A percentile compares a stretch with the other conserved stretches of the same genome.
phyloP scores from a whole-genome alignment of 768 basidiomycete species.

The Nevesoporus exiguus region DNA sequence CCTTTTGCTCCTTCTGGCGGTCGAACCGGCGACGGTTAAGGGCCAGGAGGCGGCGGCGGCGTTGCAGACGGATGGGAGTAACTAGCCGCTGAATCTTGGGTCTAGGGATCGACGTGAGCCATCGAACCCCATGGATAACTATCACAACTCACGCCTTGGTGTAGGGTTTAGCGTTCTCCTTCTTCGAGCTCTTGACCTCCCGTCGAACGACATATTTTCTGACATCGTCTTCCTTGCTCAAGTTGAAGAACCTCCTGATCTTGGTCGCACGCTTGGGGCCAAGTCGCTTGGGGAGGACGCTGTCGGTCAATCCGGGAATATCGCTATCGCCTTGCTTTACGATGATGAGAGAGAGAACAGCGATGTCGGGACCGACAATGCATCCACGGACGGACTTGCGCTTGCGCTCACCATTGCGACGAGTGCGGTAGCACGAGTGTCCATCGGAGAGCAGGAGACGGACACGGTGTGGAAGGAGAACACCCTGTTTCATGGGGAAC shows the following conservation, averaged over 20 bases:
- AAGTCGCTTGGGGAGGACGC: constrained; percentile 88
- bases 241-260: constrained; percentile 95
- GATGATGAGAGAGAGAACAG: constrained; percentile 89
- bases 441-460: constrained; percentile 91
- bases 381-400: constrained; percentile 99
- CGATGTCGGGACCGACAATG: constrained; percentile 96
- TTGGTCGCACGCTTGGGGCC: constrained; percentile 95
- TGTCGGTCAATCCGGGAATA: constrained; percentile 89
- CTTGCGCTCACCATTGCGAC: constrained; percentile 93
- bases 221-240: constrained; percentile 97
- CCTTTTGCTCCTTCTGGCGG: constrained; percentile 91
- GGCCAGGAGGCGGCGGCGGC: constrained; percentile 87
- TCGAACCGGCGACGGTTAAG: constrained; percentile 87
- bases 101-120: constrained; percentile 36
- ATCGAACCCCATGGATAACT: background rate
- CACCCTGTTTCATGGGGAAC: constrained; percentile 99
- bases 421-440: constrained; percentile 95
- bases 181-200: constrained; percentile 88
- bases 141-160: constrained; percentile 81
- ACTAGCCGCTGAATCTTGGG: constrained; percentile 98
- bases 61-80: constrained; percentile 92
- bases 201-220: constrained; percentile 94
- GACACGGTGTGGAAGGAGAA: constrained; percentile 91
- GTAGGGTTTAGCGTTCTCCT: constrained; percentile 87
- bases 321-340: constrained; percentile 95